These are phyloP conservation scores for Fonsecaea pedrosoi DNA, from an alignment of 2,329 filamentous ascomycete species.

Conservation along the genomic window DNA sequence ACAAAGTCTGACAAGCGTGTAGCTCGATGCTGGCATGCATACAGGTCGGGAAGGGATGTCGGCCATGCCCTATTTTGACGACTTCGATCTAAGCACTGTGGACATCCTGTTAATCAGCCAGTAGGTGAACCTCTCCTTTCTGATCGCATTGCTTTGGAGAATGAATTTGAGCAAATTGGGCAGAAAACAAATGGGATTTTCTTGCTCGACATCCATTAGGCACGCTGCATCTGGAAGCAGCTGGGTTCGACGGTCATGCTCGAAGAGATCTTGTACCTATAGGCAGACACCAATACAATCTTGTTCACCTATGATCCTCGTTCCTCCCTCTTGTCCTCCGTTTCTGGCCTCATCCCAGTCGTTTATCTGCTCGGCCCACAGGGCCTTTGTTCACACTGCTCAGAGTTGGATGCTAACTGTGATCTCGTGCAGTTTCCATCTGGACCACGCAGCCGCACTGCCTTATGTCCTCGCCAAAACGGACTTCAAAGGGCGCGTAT, in stretches of 20 bases:
- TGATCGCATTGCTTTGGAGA: constrained; percentile 34
- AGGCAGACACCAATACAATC: constrained; percentile 39
- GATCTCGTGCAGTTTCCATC: constrained; percentile 76
- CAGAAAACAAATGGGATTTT: background rate
- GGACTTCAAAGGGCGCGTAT: constrained; percentile 94
- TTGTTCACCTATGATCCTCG: constrained; percentile 34
- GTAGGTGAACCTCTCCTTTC: constrained; percentile 68
- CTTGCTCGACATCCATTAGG: background rate
- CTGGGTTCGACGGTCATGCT: constrained; percentile 3
- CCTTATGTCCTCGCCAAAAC: constrained; percentile 98
- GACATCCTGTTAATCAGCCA: constrained; percentile 98
- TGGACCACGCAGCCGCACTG: constrained; percentile 98
- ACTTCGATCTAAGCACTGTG: constrained; percentile 96
- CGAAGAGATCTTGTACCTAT: constrained; percentile 29
- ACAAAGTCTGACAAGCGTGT: constrained; percentile 34
- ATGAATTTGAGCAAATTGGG: constrained; percentile 5
- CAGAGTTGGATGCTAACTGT: constrained; percentile 43
- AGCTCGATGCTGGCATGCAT: constrained; percentile 97
- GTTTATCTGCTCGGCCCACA: background rate
- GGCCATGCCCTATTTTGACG: constrained; percentile 94
- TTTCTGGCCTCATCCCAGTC: constrained; percentile 8
- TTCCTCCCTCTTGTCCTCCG: constrained; percentile 22
- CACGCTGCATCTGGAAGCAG: constrained; percentile 2
- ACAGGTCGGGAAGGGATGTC: constrained; percentile 83
- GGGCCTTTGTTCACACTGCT: background rate